Base-by-base conservation (phyloP, 129 eudicot species). In the Saussurea involucrata region DNA sequence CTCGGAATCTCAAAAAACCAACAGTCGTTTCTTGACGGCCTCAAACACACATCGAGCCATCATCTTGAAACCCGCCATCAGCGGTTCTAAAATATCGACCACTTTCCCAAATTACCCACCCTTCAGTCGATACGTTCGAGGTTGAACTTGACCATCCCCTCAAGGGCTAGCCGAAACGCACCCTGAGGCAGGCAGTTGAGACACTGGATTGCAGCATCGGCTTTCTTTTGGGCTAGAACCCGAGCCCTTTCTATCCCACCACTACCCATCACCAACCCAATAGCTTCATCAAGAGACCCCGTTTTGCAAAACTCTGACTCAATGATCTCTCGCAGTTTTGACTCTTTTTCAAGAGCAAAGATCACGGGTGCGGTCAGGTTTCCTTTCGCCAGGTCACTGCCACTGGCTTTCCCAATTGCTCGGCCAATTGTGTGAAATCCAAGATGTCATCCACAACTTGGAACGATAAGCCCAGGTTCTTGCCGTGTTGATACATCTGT, bases 311-410 rank as follows among this genome's bases (percentile, higher is more conserved):
- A 93, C 46, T 93, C 95, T 12, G 98, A 83, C 73, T 93, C 98
- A 15, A 93, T 93, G 20, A 93, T 84, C 32, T 91, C 96, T 69
- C 96, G 79, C 60, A 93, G 77, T 37, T 80, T 86, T 0, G 90
- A 64, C 27, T 84, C 96, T 55, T 86, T 89, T 46, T 90, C 93
- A 0, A 93, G 88, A 3, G 98, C 97, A 33, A 83, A 90, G 24
- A 93, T 90, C 36, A 93, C 98, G 0, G 98, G 98, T 12, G 98
- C 98, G 12, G 98, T 93, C 6, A 93, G 81, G 75, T 90, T 93
- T 21, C 98, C 97, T 79, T 91, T 93, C 21, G 92, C 92, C 80
- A 93, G 88, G 86, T 93, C 98, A 53, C 93, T 89, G 21, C 90
- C 98, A 44, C 93, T 34, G 98, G 98, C 80, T 93, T 93, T 10